Percentiles rank a stretch among this genome's conserved stretches.
Conservation (phyloP, 202 grass and related monocot genomes). For the Carex arenaria region DNA sequence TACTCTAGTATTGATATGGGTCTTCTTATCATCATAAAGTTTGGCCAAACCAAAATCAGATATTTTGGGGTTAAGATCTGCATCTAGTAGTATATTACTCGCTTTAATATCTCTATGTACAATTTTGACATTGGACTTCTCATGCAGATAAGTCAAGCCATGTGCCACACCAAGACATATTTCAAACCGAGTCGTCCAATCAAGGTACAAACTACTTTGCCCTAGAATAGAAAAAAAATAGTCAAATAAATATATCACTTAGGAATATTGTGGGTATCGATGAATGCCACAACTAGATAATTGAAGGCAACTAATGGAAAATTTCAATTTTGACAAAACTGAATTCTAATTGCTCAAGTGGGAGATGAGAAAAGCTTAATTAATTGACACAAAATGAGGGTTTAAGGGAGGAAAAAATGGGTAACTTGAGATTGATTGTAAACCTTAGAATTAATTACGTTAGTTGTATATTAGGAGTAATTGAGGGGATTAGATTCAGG, state of each 20-base stretch:
- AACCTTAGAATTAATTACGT: background rate
- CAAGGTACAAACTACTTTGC: slow-evolving; percentile 23
- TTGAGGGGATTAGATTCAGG: background rate
- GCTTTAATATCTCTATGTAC: slow-evolving; percentile 53
- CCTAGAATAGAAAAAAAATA: slow-evolving; percentile 12
- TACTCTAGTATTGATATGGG: slow-evolving; percentile 42
- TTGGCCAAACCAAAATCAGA: slow-evolving; percentile 49
- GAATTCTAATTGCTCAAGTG: background rate
- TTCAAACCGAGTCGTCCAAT: slow-evolving; percentile 39
- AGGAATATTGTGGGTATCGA: background rate
- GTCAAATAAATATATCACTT: background rate
- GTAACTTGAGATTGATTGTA: background rate
- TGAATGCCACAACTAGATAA: background rate
- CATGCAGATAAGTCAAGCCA: slow-evolving; percentile 41
- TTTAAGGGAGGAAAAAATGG: background rate
- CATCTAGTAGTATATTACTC: slow-evolving; percentile 46
- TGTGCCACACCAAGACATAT: slow-evolving; percentile 45
- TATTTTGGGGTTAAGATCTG: slow-evolving; percentile 45
- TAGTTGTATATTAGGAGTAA: background rate
- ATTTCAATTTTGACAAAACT: background rate
- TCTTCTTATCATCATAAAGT: slow-evolving; percentile 48
- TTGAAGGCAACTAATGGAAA: background rate
- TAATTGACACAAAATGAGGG: background rate
- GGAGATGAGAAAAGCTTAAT: background rate
- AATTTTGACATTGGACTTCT: slow-evolving; percentile 38